These are phyloP conservation scores for Micromonas commoda DNA, from an alignment of 139 green algal species.

Conservation along the genomic window DNA sequence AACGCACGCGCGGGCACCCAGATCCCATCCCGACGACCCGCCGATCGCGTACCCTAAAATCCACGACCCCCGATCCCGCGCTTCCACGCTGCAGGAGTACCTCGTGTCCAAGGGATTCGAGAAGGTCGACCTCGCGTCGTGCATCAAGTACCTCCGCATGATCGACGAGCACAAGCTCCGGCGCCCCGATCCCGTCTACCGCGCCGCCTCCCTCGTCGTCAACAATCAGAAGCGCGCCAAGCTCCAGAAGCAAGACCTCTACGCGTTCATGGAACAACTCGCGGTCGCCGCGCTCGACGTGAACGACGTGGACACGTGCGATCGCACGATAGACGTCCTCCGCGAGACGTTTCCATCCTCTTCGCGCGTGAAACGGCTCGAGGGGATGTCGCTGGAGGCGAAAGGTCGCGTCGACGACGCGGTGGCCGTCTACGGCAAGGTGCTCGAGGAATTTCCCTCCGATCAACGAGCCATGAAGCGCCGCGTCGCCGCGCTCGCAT, in stretches of 20 bases:
- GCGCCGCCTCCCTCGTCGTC: background rate
- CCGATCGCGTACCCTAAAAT: no score
- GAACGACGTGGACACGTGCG: background rate
- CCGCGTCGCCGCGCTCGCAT: background rate
- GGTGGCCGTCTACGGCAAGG: background rate
- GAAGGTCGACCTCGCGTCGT: background rate
- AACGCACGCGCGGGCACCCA: no score
- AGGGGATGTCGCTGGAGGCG: slow-evolving; percentile 1
- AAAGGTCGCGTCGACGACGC: background rate
- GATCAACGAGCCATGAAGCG: slow-evolving; percentile 13
- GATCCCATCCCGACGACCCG: no score
- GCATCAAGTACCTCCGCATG: background rate
- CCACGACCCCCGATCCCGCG: no score
- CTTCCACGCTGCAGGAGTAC: slow-evolving; percentile 7
- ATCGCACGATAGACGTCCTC: background rate
- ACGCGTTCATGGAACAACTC: background rate
- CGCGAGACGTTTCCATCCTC: background rate
- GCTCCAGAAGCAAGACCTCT: background rate
- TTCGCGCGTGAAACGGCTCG: background rate
- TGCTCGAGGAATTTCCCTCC: background rate
- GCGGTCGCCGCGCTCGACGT: background rate
- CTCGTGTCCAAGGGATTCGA: background rate
- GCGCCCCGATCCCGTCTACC: background rate
- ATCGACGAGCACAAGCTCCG: background rate
- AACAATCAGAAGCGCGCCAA: background rate